Base-by-base conservation (phyloP, 176 grass and related monocot genomes). In the Eleusine indica region DNA sequence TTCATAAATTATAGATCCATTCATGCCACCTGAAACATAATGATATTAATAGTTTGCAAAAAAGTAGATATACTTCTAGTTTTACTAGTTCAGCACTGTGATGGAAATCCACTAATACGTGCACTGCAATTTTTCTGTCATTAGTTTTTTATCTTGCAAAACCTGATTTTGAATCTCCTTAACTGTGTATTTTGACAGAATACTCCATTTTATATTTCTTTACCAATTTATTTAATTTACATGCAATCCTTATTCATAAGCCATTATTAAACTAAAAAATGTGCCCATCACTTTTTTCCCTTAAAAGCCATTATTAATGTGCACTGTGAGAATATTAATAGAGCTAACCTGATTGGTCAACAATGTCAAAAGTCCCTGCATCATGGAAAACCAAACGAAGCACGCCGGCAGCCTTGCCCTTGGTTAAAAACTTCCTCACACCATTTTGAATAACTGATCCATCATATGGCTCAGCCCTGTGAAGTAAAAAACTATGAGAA, bases 381-480 rank as follows among this genome's bases (percentile, higher is more conserved):
- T 98, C 96, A 85, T 98, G 96, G 79, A 98, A 98, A 78, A 85
- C 91, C 77, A 98, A 84, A 80, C 96, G 93, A 78, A 98, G 93
- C 70, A 98, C 79, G 5, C 96, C 93, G 71, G 93, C 87, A 83
- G 96, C 93, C 71, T 95, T 95, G 73, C 68, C 65, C 83, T 98
- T 95, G 72, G 96, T 83, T 86, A 98, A 85, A 85, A 98, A 67
- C 70, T 78, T 90, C 74, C 78, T 98, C 49, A 98, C 87, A 41
- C 83, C 83, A 42, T 75, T 87, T 89, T 44, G 87, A 88, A 98
- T 89, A 79, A 86, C 17, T n/a, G 77, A 95, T 83, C 21, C 65
- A 88, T 95, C 78, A 75, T 86, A 66, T 70, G 58, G 46, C 47
- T 90, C 91, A 66, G 63, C 68, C 35, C 96, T 98, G 73, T 49